Evolutionary conservation across 1,139 yeast genomes (phyloP).

Genomic region (Magnusiomyces tetraspermus): DNA sequence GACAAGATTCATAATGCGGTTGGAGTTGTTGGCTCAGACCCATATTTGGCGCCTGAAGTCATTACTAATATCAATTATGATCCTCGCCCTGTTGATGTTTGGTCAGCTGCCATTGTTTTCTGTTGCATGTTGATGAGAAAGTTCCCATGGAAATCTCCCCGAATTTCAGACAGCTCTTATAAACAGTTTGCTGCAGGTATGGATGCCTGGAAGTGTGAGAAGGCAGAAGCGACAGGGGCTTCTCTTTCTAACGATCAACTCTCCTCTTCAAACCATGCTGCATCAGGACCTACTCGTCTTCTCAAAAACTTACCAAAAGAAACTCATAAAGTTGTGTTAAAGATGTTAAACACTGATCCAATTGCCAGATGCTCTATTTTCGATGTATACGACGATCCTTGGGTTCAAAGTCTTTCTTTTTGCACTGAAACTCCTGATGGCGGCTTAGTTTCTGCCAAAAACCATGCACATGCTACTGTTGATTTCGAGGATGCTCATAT

Average conservation of each 20-base stretch:
- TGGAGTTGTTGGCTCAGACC: slow-evolving; percentile 92
- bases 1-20: slow-evolving; percentile 71
- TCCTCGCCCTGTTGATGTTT: slow-evolving; percentile 88
- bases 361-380: slow-evolving; percentile 60
- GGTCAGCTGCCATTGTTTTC: slow-evolving; percentile 89
- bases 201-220: slow-evolving; percentile 8
- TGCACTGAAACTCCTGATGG: slow-evolving; percentile 36
- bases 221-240: neutral
- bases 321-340: slow-evolving; percentile 26
- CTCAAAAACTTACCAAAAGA: slow-evolving; percentile 30
- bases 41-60: slow-evolving; percentile 91
- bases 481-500: slow-evolving; percentile 93
- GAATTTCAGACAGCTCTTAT: slow-evolving; percentile 72
- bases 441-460: slow-evolving; percentile 31
- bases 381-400: slow-evolving; percentile 69
- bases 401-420: slow-evolving; percentile 55
- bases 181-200: slow-evolving; percentile 42
- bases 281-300: slow-evolving; percentile 28
- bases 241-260: slow-evolving; percentile 11
- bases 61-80: slow-evolving; percentile 73
- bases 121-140: slow-evolving; percentile 92
- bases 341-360: slow-evolving; percentile 33
- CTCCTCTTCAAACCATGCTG: slow-evolving; percentile 6
- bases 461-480: slow-evolving; percentile 78
- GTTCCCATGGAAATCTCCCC: slow-evolving; percentile 97